These are phyloP conservation scores for Rhizoclosmatium sp. DNA, from an alignment of 192 early-diverging fungal species.

Conservation along the genomic window DNA sequence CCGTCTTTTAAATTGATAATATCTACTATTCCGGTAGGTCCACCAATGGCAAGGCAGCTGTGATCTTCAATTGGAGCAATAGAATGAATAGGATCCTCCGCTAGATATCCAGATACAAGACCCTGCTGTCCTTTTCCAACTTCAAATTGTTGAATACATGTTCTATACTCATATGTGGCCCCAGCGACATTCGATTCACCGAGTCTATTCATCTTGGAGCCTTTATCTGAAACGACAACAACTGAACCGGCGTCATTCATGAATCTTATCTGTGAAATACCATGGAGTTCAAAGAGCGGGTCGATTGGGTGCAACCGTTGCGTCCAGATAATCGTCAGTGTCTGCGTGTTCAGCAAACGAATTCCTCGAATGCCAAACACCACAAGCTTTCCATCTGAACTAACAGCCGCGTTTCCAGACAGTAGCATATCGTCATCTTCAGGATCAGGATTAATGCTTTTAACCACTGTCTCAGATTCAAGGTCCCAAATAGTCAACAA, in stretches of 20 bases:
- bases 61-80: constrained; percentile 11
- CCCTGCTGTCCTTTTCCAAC: neutral
- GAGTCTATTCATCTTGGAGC: constrained; percentile 1
- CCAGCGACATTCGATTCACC: neutral
- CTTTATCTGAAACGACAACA: constrained; percentile 31
- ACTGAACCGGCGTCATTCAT: neutral
- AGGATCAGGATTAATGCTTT: constrained; percentile 18
- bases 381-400: constrained; percentile 24
- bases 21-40: constrained; percentile 14
- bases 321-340: constrained; percentile 17
- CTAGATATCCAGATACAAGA: neutral
- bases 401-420: constrained; percentile 14
- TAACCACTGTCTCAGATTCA: constrained; percentile 1
- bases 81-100: neutral
- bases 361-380: constrained; percentile 20
- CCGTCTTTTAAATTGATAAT: constrained; percentile 18
- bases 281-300: constrained; percentile 15
- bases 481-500: constrained; percentile 30
- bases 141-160: neutral
- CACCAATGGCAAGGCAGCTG: constrained; percentile 16
- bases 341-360: neutral
- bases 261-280: constrained; percentile 29
- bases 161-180: neutral
- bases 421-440: constrained; percentile 27
- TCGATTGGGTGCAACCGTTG: constrained; percentile 7